Base-by-base conservation (phyloP, 1,284 basidiomycete genomes). In the Cryptococcus jaspeensis region DNA sequence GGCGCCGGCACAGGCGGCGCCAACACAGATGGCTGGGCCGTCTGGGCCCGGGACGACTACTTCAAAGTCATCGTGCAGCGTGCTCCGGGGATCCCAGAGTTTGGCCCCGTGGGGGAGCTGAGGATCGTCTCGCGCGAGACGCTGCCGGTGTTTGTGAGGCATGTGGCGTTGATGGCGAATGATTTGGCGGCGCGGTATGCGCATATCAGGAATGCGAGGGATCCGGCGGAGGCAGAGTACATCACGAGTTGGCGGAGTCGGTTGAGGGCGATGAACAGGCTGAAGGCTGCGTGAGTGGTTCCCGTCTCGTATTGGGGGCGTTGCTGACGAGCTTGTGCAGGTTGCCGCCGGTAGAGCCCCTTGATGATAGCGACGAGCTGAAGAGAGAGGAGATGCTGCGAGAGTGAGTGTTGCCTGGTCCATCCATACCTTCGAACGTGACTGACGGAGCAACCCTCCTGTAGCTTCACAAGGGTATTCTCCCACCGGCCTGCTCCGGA, bases 21-120 rank as follows among this genome's bases (percentile, higher is more conserved):
- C 41, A 9, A 44, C 20, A 53, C 56, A 0, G 68, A 66, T 50
- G 62, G 59, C 35, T 70, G 65, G 65, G 59, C 60, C 8, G 70
- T 69, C 46, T 65, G 64, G 64, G 70, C 71, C 53, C 55, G 66
- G 16, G 73, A 74, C 54, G 71, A 96, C 73, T 96, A 92, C 75
- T 95, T 93, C 83, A 91, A 90, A 71, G 85, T 97, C 58, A 89
- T 85, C 7, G 82, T 97, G 20, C 94, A 97, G 76, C 84, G 87
- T 15, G 89, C 87, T 0, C 80, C 81, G 0, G 89, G 90, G 23
- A 94, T 97, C 86, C 87, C 89, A 8, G 91, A 93, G 66, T 95
- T 96, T 76, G 84, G 87, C 0, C 92, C 93, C 0, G 82, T 96
- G 43, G 92, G 92, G 18, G 85, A 88, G 67, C 94, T 91, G 82